A percentile compares a stretch with the other conserved stretches of the same genome.
Conservation (phyloP, 306 rosid species). For the Quillaja saponaria region DNA sequence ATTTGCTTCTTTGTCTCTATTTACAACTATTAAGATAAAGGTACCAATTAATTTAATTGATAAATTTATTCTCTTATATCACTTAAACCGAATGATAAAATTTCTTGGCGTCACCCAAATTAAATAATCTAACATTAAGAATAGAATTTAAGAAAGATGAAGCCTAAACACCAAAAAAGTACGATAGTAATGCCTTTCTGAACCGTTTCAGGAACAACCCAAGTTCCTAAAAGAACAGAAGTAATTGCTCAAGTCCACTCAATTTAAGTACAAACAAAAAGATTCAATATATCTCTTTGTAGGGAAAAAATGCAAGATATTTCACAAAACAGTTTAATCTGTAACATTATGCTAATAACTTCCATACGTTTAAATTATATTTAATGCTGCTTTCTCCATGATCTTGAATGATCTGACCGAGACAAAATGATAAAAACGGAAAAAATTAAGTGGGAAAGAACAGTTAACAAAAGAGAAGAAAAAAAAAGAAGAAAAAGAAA, state of each 20-base stretch:
- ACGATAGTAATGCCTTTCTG: too few species aligned
- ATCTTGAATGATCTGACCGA: slow-evolving; percentile 45
- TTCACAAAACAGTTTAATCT: slow-evolving; percentile 59
- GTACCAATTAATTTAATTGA: too few species aligned
- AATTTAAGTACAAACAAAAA: neutral
- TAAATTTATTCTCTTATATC: too few species aligned
- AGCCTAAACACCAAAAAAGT: too few species aligned
- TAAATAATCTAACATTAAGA: too few species aligned
- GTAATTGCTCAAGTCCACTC: neutral
- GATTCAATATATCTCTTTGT: slow-evolving; percentile 31
- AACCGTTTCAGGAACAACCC: too few species aligned
- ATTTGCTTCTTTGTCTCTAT: too few species aligned
- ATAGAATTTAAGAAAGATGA: too few species aligned
- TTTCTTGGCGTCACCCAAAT: too few species aligned
- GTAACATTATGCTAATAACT: slow-evolving; percentile 59
- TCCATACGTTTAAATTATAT: slow-evolving; percentile 59
- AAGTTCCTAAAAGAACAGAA: too few species aligned
- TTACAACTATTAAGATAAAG: too few species aligned
- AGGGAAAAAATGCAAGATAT: slow-evolving; percentile 42
- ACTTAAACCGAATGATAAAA: too few species aligned
- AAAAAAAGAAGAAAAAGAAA: slow-evolving; percentile 36
- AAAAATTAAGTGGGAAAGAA: neutral
- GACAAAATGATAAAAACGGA: slow-evolving; percentile 37
- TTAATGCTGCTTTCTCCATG: slow-evolving; percentile 53
- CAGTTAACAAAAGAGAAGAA: slow-evolving; percentile 14